phyloP scores from a whole-genome alignment of 1,284 basidiomycete genomes.

The Irpex sp. region DNA sequence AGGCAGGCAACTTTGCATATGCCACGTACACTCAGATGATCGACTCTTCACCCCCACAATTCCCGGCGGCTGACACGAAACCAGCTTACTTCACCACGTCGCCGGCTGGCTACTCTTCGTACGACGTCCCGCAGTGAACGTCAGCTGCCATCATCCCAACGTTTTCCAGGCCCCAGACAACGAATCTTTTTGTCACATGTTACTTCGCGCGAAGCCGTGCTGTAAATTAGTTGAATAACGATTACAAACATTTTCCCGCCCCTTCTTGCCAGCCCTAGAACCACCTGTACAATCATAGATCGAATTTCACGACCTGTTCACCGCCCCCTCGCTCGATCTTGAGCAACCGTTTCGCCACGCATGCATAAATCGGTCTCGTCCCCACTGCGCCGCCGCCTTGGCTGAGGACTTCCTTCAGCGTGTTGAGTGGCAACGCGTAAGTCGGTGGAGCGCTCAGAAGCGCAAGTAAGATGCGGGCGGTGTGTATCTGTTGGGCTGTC shows the following conservation, averaged over 20 bases:
- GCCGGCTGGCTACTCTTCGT: not conserved
- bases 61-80: not conserved
- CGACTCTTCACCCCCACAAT: no score
- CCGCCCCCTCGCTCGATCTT: slow-evolving; percentile 79
- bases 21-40: not conserved
- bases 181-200: not conserved
- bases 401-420: slow-evolving; percentile 65
- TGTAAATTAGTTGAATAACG: no score
- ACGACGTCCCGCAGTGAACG: not conserved
- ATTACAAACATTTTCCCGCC: not conserved
- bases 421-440: slow-evolving; percentile 67
- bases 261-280: not conserved
- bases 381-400: slow-evolving; percentile 46
- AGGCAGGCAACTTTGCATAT: not conserved
- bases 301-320: slow-evolving; percentile 79
- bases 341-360: slow-evolving; percentile 78
- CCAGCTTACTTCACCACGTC: not conserved
- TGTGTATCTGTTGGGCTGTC: slow-evolving; percentile 75
- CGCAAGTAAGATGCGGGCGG: slow-evolving; percentile 68
- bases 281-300: slow-evolving; percentile 44
- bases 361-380: slow-evolving; percentile 68
- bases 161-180: not conserved
- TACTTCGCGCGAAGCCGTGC: not conserved
- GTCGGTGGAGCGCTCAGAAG: slow-evolving; percentile 60
- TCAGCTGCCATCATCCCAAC: not conserved